Evolutionary conservation across 2,329 filamentous ascomycete species (phyloP).

Genomic region (Stagonosporopsis rhizophila): DNA sequence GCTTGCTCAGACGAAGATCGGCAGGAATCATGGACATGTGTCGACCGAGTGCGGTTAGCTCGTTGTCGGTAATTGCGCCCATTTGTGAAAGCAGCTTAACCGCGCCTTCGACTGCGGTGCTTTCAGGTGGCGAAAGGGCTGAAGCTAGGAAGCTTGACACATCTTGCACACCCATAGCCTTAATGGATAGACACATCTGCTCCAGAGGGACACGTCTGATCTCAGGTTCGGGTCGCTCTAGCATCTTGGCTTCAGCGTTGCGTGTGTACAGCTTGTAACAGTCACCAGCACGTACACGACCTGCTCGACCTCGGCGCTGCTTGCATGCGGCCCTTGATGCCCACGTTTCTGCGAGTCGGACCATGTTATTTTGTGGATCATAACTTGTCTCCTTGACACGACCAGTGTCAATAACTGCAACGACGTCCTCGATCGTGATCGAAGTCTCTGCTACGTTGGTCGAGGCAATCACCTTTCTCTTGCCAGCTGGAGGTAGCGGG

Average conservation of each 20-base stretch:
- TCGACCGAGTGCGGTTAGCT: constrained; percentile 86
- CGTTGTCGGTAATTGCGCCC: constrained; percentile 85
- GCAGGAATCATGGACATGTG: constrained; percentile 96
- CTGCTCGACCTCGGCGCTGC: constrained; percentile 89
- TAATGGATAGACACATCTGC: constrained; percentile 91
- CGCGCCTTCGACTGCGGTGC: constrained; percentile 83
- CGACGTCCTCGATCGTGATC: constrained; percentile 97
- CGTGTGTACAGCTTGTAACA: constrained; percentile 97
- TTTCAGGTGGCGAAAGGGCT: constrained; percentile 88
- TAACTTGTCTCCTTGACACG: constrained; percentile 97
- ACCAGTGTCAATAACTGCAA: constrained; percentile 93
- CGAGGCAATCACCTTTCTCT: constrained; percentile 89
- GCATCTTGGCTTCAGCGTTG: constrained; percentile 78
- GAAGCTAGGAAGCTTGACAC: constrained; percentile 81
- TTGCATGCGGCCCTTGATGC: constrained; percentile 93
- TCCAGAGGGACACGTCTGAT: constrained; percentile 92
- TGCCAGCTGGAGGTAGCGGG: constrained; percentile 73
- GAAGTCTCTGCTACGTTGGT: constrained; percentile 98
- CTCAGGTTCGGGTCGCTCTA: constrained; percentile 93
- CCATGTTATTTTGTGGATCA: constrained; percentile 90
- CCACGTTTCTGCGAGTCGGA: constrained; percentile 93
- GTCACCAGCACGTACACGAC: constrained; percentile 85
- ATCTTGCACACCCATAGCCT: constrained; percentile 90
- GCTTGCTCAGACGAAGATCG: constrained; percentile 88
- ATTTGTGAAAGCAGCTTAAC: constrained; percentile 80